Evolutionary conservation across 495 filamentous ascomycete species (phyloP), one percentile per base, ranked within the genome.

Genomic region (Echria macrotheca): DNA sequence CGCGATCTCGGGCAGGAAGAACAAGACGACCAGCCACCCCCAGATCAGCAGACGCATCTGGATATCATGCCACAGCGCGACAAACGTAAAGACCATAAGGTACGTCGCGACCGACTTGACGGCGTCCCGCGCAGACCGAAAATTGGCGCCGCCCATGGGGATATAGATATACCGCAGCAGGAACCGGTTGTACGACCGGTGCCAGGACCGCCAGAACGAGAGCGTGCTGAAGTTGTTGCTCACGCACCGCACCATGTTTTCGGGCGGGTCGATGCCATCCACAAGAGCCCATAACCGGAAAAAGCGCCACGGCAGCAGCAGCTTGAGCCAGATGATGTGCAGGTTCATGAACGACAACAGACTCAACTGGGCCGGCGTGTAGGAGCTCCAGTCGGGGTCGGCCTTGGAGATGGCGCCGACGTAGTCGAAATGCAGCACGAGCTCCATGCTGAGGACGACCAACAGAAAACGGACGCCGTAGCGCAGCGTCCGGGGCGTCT

Each of bases 171-270:
- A 99, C 17, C 93, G 81, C 33, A 96, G 71, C 50, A 89, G 80
- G 90, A 90, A 99, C 47, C 87, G 83, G 69, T 97, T 96, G 72
- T 85, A 97, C 54, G 80, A 86, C 29, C 89, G 82, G 66, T 99
- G 93, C 94, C 94, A 97, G 50, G 80, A 77, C 45, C 93, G 86
- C 93, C 93, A 99, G 71, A 99, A 99, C 19, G 80, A 83, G n/a
- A 88, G 74, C 5, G 87, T 82, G 47, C 85, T 91, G 71, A 91
- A 96, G 65, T 97, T 97, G 69, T 99, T 80, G 56, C 82, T 88
- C 70, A 96, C 88, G 72, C 93, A 99, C 58, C 93, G 89, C 42
- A 97, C 77, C 87, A 99, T 93, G 69, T 99, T 99, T 65, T 99
- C 93, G 2, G 93, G 91, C 0, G 93, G 89, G 62, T 99, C 93